phyloP scores from a whole-genome alignment of 768 basidiomycete genomes.

The Rhizopogon rudus region DNA sequence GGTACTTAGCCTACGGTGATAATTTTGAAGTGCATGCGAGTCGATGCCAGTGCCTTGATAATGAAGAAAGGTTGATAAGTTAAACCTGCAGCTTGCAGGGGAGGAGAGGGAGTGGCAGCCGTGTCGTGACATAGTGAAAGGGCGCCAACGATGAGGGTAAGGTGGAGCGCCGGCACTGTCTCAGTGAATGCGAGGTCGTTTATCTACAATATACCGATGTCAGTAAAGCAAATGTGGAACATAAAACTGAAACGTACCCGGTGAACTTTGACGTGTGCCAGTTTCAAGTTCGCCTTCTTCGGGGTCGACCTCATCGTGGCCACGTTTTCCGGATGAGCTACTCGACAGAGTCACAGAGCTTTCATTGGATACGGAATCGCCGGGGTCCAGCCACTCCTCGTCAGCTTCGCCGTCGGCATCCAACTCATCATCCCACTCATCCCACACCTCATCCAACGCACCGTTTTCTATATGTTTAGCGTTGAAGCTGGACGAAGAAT shows the following conservation, averaged over 20 bases:
- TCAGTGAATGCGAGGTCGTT: conserved; percentile 40
- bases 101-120: neutral
- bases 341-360: conserved; percentile 56
- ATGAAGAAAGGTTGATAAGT: conserved; percentile 18
- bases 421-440: conserved; percentile 31
- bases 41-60: neutral
- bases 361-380: conserved; percentile 41
- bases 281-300: conserved; percentile 32
- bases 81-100: conserved; percentile 7
- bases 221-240: neutral
- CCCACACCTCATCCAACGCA: conserved; percentile 19
- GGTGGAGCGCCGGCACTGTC: neutral
- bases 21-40: neutral
- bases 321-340: conserved; percentile 44
- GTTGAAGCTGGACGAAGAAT: conserved; percentile 11
- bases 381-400: conserved; percentile 38
- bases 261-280: conserved; percentile 32
- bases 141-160: neutral
- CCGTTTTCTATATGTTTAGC: conserved; percentile 7
- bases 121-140: neutral
- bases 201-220: conserved; percentile 26
- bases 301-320: conserved; percentile 42
- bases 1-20: neutral
- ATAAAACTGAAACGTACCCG: conserved; percentile 31
- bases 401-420: conserved; percentile 45